Percentiles rank a stretch among this genome's conserved stretches.
Conservation (phyloP, 345 rosid species). For the Firmiana major region DNA sequence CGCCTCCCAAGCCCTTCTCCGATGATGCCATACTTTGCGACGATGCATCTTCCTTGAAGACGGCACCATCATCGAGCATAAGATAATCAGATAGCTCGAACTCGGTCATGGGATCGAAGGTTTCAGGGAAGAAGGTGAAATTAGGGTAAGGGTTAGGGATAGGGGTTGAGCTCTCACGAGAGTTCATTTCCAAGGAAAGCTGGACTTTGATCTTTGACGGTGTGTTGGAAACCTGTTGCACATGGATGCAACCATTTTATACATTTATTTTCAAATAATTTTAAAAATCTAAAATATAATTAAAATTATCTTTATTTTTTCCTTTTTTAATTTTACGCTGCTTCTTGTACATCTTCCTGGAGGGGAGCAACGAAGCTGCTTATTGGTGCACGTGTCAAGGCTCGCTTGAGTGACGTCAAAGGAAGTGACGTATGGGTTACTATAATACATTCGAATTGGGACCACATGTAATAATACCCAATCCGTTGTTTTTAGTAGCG, state of each 20-base stretch:
- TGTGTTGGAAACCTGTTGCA: background rate
- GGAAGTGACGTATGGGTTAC: background rate
- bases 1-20: background rate
- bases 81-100: background rate
- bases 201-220: background rate
- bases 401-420: background rate
- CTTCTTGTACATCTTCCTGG: conserved; percentile 5
- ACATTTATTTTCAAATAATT: background rate
- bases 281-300: background rate
- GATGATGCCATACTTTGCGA: background rate
- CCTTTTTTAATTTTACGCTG: background rate
- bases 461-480: background rate
- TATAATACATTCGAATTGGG: background rate
- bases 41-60: background rate
- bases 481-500: background rate
- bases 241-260: background rate
- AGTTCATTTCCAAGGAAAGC: background rate
- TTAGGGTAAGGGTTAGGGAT: conserved; percentile 3
- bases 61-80: background rate
- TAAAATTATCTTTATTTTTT: background rate
- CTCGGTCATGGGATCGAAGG: background rate
- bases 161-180: background rate
- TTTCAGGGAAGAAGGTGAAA: background rate
- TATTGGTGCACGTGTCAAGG: background rate
- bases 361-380: background rate